These are phyloP conservation scores for Wickerhamomyces silvicola DNA, from an alignment of 805 yeast genomes.

Conservation along the genomic window DNA sequence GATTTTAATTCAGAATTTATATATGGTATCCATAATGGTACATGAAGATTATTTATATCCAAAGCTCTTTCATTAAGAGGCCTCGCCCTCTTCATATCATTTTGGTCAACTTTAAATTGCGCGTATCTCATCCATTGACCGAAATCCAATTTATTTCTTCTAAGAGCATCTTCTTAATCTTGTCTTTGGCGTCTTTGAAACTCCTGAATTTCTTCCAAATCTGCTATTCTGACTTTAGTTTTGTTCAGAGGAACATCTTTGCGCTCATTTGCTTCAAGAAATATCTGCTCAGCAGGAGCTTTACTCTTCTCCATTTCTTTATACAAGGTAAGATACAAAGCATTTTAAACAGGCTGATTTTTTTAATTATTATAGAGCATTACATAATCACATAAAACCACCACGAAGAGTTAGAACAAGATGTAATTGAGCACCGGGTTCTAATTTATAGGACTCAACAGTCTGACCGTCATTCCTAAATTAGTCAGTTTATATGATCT, in stretches of 20 bases:
- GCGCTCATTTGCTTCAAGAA: conserved; percentile 54
- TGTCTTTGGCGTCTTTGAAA: conserved; percentile 69
- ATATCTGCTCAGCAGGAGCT: conserved; percentile 50
- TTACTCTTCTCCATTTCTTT: conserved; percentile 29
- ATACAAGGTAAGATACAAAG: too few species aligned
- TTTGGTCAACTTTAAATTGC: conserved; percentile 75
- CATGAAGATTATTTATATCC: conserved; percentile 64
- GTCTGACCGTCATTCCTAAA: conserved; percentile 67
- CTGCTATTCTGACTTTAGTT: conserved; percentile 50
- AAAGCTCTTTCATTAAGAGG: conserved; percentile 85
- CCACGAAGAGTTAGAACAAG: conserved; percentile 91
- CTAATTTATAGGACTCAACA: conserved; percentile 65
- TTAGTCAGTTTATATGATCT: conserved; percentile 3
- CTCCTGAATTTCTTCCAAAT: conserved; percentile 75
- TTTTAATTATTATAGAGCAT: conserved; percentile 1
- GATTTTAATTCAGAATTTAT: conserved; percentile 69
- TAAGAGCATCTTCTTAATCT: conserved; percentile 82
- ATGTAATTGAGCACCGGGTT: conserved; percentile 83
- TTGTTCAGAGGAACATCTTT: conserved; percentile 32
- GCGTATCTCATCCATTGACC: conserved; percentile 94
- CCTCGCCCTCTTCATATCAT: conserved; percentile 72
- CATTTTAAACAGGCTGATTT: too few species aligned
- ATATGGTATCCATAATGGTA: conserved; percentile 84
- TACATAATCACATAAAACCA: conserved; percentile 34
- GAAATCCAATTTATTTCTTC: conserved; percentile 73